Conservation (phyloP, 306 rosid genomes). For the Quercus gilva region DNA sequence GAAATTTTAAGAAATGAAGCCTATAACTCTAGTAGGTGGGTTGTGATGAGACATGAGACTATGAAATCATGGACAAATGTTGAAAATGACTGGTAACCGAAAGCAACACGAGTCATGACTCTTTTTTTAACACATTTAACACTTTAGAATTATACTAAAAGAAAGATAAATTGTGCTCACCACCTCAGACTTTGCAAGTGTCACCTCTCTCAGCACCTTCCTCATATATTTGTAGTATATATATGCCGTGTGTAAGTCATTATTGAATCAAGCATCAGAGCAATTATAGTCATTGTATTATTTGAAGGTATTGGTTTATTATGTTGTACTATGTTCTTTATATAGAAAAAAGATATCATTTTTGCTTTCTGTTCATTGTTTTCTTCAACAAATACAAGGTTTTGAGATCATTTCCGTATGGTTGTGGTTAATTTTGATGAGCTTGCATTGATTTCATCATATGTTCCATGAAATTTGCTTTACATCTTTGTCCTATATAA, state of each 20-base stretch:
- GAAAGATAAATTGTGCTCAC: slow-evolving; percentile 18
- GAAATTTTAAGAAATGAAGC: background rate
- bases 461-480: background rate
- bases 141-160: background rate
- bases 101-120: slow-evolving; percentile 1
- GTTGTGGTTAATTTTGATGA: slow-evolving; percentile 16
- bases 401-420: background rate
- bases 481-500: background rate
- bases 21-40: background rate
- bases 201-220: slow-evolving; percentile 20
- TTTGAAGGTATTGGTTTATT: slow-evolving; percentile 18
- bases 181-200: slow-evolving; percentile 24
- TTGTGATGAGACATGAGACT: background rate
- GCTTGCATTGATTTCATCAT: slow-evolving; percentile 22
- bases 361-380: slow-evolving; percentile 6
- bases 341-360: background rate
- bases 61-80: background rate
- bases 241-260: background rate
- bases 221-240: slow-evolving; percentile 6
- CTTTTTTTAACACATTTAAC: no score
- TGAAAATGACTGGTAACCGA: slow-evolving; percentile 14
- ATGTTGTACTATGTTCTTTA: background rate
- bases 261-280: background rate
- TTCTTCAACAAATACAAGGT: background rate
- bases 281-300: background rate